Evolutionary conservation across 257 asterid genomes (phyloP).

Genomic region (Leonotis leonurus): DNA sequence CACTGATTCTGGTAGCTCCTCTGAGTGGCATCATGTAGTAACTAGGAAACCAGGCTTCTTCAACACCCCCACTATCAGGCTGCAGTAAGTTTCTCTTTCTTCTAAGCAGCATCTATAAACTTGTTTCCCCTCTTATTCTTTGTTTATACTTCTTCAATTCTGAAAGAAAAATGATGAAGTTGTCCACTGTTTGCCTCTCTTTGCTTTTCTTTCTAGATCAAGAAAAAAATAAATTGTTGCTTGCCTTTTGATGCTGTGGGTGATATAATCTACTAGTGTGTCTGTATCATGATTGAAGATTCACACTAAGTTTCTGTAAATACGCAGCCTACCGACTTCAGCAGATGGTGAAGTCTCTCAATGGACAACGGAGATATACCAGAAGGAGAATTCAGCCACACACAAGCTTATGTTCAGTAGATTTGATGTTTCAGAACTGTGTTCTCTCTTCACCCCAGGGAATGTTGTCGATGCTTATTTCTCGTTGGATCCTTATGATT

Average conservation of each 20-base stretch:
- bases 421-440: slow-evolving; percentile 48
- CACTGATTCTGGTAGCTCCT: slow-evolving; percentile 56
- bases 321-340: slow-evolving; percentile 60
- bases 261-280: neutral
- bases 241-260: neutral
- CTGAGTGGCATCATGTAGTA: slow-evolving; percentile 83
- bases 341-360: slow-evolving; percentile 42
- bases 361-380: slow-evolving; percentile 70
- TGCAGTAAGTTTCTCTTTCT: slow-evolving; percentile 55
- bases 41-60: slow-evolving; percentile 58
- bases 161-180: neutral
- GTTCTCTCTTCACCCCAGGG: slow-evolving; percentile 51
- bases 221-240: neutral
- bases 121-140: neutral
- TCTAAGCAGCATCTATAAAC: neutral
- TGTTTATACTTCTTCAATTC: neutral
- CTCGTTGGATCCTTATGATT: slow-evolving; percentile 68
- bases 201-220: neutral
- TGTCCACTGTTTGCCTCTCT: neutral
- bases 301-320: neutral
- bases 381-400: slow-evolving; percentile 38
- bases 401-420: slow-evolving; percentile 52
- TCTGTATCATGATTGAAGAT: neutral
- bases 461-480: slow-evolving; percentile 60
- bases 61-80: slow-evolving; percentile 66